Evolutionary conservation across 2,329 filamentous ascomycete genomes (phyloP), one percentile per base, ranked within the genome.

Genomic region (Didymella segeticola): DNA sequence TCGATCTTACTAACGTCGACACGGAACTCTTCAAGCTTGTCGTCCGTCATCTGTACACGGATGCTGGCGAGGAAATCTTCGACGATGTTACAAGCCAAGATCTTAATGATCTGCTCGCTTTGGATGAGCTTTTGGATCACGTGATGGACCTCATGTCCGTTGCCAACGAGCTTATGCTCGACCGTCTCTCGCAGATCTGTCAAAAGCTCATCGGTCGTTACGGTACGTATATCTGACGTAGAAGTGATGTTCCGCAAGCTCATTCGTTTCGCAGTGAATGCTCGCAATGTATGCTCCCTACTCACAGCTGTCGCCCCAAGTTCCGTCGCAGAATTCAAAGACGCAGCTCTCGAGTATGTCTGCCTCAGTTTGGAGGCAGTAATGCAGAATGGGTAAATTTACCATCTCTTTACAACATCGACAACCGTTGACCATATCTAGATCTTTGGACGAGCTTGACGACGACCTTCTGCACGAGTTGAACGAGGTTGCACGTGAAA

Each of bases 131-230:
- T 58, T 86, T 93, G 4, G 92, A 98, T 64, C 79, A 95, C n/a
- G 83, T 97, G 8, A 83, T 98, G 77, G 92, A 96, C 64, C 90
- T 98, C 37, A 88, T 98, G 83, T 86, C 86, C 50, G 88, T 91
- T 46, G 91, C 93, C 11, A 95, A 99, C 69, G 93, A 99, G 74
- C 79, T 99, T 52, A 97, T 99, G 93, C 83, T 99, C 39, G 92
- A 97, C 70, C 84, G 93, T 6, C 78, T 99, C 5, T 91, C 91
- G 5, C 90, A 96, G 71, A 86, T 96, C 23, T 98, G 95, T 72
- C 95, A 99, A 71, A 86, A 85, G 53, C 78, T 92, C 19, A 84
- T 98, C 54, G 93, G 92, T 29, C 85, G 85, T 43, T 96, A 95
- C 75, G 86, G 84, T 86, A 72, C 67, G 80, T 75, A 14, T 12